Evolutionary conservation across 2,329 filamentous ascomycete genomes (phyloP).

Genomic region (Pyrenochaeta sp.): DNA sequence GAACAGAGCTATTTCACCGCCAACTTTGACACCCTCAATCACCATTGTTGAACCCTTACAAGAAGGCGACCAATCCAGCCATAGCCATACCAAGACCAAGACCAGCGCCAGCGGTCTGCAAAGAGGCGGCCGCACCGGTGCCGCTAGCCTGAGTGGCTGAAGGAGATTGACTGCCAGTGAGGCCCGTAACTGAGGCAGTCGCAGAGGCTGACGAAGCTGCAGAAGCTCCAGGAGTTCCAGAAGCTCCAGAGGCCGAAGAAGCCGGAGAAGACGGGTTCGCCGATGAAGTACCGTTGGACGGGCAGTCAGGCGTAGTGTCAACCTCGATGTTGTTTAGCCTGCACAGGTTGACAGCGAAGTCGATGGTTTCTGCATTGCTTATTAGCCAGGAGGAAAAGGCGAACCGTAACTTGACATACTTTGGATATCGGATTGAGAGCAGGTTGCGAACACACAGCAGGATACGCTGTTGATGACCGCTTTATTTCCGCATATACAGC

Average conservation of each 20-base stretch:
- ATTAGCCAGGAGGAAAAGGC: not conserved
- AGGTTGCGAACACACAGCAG: constrained; percentile 54
- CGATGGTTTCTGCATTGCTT: constrained; percentile 37
- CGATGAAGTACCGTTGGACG: constrained; percentile 25
- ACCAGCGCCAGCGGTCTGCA: constrained; percentile 30
- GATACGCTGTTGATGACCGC: constrained; percentile 49
- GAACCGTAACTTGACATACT: constrained; percentile 3
- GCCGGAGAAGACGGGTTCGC: constrained; percentile 10
- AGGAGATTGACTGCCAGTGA: constrained; percentile 4
- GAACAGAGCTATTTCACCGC: not conserved
- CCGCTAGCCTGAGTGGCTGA: constrained; percentile 12
- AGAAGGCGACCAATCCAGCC: constrained; percentile 36
- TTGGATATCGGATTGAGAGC: constrained; percentile 45
- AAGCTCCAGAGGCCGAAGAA: constrained; percentile 12
- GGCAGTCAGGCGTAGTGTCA: constrained; percentile 50
- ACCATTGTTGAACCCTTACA: constrained; percentile 22
- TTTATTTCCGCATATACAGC: constrained; percentile 54
- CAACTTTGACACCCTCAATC: not conserved
- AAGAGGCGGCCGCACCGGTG: constrained; percentile 31
- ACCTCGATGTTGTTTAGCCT: constrained; percentile 48
- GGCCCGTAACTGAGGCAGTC: constrained; percentile 14
- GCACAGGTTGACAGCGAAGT: constrained; percentile 54
- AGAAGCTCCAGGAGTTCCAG: constrained; percentile 12
- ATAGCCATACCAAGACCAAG: constrained; percentile 37
- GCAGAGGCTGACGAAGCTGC: constrained; percentile 4